A percentile compares a stretch with the other conserved stretches of the same genome.
Evolutionary conservation across 306 rosid species (phyloP).

Genomic region (Macrotyloma uniflorum): DNA sequence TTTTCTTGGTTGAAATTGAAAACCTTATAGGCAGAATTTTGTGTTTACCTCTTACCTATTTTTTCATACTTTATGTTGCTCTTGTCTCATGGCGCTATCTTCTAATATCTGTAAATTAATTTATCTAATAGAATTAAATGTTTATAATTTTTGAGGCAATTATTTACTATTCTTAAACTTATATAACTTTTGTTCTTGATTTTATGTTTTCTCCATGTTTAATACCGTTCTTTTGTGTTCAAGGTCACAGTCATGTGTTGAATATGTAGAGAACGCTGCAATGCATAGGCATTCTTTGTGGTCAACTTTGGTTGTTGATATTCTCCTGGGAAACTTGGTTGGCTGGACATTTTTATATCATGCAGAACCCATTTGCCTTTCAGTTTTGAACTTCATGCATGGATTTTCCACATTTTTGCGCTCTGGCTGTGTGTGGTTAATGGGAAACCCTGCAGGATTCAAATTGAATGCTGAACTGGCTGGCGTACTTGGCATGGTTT

Average conservation of each 20-base stretch:
- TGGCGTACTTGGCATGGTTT: slow-evolving; percentile 78
- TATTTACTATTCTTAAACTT: slow-evolving; percentile 30
- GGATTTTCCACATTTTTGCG: slow-evolving; percentile 78
- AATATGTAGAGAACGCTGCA: slow-evolving; percentile 85
- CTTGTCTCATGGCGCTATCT: background rate
- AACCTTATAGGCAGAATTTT: background rate
- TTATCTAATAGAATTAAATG: background rate
- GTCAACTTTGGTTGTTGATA: slow-evolving; percentile 80
- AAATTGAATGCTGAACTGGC: slow-evolving; percentile 91
- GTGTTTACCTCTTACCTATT: background rate
- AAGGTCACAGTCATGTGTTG: slow-evolving; percentile 83
- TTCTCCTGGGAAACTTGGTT: slow-evolving; percentile 78
- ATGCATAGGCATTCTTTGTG: slow-evolving; percentile 82
- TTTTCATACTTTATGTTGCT: background rate
- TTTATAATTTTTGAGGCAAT: background rate
- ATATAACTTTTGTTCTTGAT: slow-evolving; percentile 28
- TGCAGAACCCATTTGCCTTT: slow-evolving; percentile 56
- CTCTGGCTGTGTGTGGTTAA: slow-evolving; percentile 94
- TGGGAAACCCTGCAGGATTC: slow-evolving; percentile 98
- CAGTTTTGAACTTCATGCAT: slow-evolving; percentile 59
- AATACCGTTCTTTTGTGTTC: slow-evolving; percentile 43
- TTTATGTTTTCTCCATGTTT: slow-evolving; percentile 35
- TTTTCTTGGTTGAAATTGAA: slow-evolving; percentile 23
- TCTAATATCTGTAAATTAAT: background rate
- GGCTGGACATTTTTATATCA: slow-evolving; percentile 72